Conservation (phyloP, 1,284 basidiomycete species). For the Rhodotorula glutinis region DNA sequence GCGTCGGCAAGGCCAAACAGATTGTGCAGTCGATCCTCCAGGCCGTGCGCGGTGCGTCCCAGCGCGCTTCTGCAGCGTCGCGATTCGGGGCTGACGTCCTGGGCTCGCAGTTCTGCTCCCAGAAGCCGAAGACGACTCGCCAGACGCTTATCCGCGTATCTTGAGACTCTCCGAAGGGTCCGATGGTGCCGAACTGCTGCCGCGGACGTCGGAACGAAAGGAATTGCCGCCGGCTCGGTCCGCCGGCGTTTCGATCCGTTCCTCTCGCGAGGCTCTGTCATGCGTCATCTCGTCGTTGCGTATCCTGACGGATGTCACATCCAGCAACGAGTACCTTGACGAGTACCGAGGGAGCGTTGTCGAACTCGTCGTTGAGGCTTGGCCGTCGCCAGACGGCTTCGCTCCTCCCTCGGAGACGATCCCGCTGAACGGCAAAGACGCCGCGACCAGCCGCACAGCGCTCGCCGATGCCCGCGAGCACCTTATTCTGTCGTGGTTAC, state of each 20-base stretch:
- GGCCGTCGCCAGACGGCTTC: constrained; percentile 7
- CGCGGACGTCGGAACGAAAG: too few species aligned
- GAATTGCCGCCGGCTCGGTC: too few species aligned
- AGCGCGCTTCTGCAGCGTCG: neutral
- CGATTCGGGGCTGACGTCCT: neutral
- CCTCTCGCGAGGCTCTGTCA: constrained; percentile 14
- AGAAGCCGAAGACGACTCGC: neutral
- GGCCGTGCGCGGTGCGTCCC: constrained; percentile 16
- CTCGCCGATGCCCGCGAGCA: neutral
- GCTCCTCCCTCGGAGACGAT: neutral
- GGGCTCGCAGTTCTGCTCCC: constrained; percentile 10
- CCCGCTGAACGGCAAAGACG: constrained; percentile 21
- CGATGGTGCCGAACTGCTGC: too few species aligned
- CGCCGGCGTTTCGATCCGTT: constrained; percentile 8
- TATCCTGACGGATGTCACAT: constrained; percentile 16
- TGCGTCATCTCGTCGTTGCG: constrained; percentile 15
- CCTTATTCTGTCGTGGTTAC: constrained; percentile 13
- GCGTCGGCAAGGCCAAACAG: constrained; percentile 31
- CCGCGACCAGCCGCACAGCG: neutral
- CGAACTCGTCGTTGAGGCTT: constrained; percentile 20
- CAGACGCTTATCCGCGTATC: constrained; percentile 8
- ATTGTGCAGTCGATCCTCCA: constrained; percentile 28
- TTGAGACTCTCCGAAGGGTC: constrained; percentile 11
- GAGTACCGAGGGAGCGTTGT: constrained; percentile 14
- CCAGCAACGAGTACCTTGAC: constrained; percentile 15